Conservation (phyloP, 148 eudicot genomes). For the Nepenthes gracilis region DNA sequence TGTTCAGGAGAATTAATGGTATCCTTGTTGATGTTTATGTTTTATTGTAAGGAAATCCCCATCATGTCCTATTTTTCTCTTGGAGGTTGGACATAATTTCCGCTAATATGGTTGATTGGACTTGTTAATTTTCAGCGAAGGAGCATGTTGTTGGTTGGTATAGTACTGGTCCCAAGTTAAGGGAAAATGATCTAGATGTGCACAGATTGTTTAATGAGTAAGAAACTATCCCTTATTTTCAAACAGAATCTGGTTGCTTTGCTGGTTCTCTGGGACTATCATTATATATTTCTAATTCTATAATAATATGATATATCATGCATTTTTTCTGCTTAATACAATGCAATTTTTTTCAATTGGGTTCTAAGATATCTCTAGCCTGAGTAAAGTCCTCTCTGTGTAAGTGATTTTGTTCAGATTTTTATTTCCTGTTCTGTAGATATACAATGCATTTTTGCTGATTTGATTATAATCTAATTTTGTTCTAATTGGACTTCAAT, state of each 20-base stretch:
- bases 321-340: no score
- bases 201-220: conserved; percentile 89
- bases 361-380: no score
- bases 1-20: conserved; percentile 95
- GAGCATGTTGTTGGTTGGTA: conserved; percentile 99
- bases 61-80: background rate
- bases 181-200: conserved; percentile 78
- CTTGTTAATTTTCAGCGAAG: conserved; percentile 50
- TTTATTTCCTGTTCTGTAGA: no score
- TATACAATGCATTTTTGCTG: no score
- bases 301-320: no score
- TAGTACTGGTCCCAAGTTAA: conserved; percentile 92
- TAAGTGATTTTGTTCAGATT: no score
- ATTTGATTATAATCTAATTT: no score
- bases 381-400: no score
- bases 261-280: background rate
- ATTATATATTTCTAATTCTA: no score
- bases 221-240: conserved; percentile 12
- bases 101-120: background rate
- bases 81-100: conserved; percentile 1
- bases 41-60: background rate
- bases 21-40: background rate
- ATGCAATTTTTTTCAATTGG: no score
- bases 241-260: background rate
- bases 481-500: no score